A percentile compares a stretch with the other conserved stretches of the same genome.
Conservation (phyloP, 306 rosid species). For the Castanopsis chinensis region DNA sequence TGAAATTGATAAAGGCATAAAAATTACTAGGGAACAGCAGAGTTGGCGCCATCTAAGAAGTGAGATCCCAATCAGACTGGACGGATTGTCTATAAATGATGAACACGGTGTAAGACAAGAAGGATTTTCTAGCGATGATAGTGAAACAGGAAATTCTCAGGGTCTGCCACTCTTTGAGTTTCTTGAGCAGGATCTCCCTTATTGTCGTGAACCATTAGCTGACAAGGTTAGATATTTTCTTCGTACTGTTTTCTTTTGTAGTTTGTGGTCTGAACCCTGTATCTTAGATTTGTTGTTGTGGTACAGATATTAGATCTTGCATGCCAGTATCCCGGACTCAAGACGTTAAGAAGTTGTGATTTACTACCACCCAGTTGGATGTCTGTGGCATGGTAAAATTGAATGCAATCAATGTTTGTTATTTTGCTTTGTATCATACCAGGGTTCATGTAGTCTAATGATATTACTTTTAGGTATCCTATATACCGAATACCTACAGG, state of each 20-base stretch:
- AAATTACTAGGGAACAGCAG: slow-evolving; percentile 30
- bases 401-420: slow-evolving; percentile 13
- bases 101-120: slow-evolving; percentile 38
- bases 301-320: slow-evolving; percentile 81
- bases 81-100: slow-evolving; percentile 42
- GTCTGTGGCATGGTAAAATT: slow-evolving; percentile 82
- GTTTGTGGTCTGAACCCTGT: slow-evolving; percentile 11
- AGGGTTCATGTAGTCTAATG: slow-evolving; percentile 26
- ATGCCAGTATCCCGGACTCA: slow-evolving; percentile 52
- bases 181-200: slow-evolving; percentile 75
- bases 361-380: slow-evolving; percentile 81
- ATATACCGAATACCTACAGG: slow-evolving; percentile 90
- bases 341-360: slow-evolving; percentile 83
- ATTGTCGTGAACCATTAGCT: slow-evolving; percentile 79
- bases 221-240: slow-evolving; percentile 61
- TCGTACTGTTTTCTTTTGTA: not conserved
- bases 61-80: slow-evolving; percentile 34
- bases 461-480: slow-evolving; percentile 71
- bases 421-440: slow-evolving; percentile 12
- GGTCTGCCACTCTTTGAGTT: slow-evolving; percentile 65
- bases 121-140: slow-evolving; percentile 69
- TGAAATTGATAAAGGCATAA: slow-evolving; percentile 48
- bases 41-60: slow-evolving; percentile 29
- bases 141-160: slow-evolving; percentile 54
- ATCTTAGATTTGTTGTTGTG: slow-evolving; percentile 27